phyloP scores from a whole-genome alignment of 441 rosid genomes.

The Sinapis alba region DNA sequence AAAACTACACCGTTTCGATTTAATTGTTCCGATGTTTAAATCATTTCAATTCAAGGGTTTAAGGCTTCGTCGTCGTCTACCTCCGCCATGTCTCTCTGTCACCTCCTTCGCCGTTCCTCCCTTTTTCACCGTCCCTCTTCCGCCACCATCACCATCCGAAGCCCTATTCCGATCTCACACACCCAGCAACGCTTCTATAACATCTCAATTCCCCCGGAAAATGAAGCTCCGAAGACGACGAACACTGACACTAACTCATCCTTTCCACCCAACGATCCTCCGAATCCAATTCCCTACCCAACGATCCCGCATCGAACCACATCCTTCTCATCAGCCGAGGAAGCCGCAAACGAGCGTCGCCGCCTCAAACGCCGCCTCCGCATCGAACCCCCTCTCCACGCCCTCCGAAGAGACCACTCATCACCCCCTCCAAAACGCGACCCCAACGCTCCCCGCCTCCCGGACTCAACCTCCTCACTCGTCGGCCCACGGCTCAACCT shows the following conservation, averaged over 20 bases:
- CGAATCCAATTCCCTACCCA: conserved; percentile 17
- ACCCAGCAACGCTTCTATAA: conserved; percentile 39
- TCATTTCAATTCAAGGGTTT: conserved; percentile 31
- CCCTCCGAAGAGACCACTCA: conserved; percentile 61
- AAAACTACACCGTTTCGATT: no score
- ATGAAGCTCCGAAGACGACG: no score
- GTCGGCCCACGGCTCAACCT: conserved; percentile 84
- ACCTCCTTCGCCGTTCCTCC: conserved; percentile 59
- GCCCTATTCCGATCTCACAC: conserved; percentile 27
- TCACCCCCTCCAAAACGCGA: conserved; percentile 76
- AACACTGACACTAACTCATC: conserved; percentile 1
- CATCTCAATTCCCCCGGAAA: conserved; percentile 28
- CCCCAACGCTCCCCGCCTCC: conserved; percentile 93
- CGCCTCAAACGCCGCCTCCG: conserved; percentile 91
- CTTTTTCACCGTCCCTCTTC: conserved; percentile 4
- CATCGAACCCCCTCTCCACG: conserved; percentile 92
- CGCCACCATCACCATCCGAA: conserved; percentile 28
- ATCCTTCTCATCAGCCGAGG: conserved; percentile 90
- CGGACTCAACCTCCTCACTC: conserved; percentile 79
- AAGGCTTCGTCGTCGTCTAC: conserved; percentile 31
- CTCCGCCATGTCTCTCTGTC: conserved; percentile 52
- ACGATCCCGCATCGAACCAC: conserved; percentile 44
- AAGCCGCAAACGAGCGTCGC: conserved; percentile 96
- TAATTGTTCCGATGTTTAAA: no score
- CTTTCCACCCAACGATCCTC: conserved; percentile 8